Conservation (phyloP, 352 stramenopile species). For the Pythium oligandrum region DNA sequence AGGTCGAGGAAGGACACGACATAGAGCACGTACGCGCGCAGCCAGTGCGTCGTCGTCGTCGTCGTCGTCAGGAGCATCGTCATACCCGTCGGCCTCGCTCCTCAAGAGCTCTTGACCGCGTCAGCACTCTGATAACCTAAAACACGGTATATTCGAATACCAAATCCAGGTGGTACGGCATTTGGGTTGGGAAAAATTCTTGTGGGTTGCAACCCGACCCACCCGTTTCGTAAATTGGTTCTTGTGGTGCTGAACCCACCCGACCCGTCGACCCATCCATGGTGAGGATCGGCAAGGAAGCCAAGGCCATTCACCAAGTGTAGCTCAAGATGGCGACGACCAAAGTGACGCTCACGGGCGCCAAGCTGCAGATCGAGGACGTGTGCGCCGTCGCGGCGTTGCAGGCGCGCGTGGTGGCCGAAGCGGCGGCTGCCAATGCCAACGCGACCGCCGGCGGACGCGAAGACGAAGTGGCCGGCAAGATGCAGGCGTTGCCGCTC, state of each 20-base stretch:
- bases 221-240: too few relatives aligned
- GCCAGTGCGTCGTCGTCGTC: slow-evolving; percentile 17
- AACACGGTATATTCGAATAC: too few relatives aligned
- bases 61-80: background rate
- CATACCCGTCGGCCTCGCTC: too few relatives aligned
- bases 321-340: slow-evolving; percentile 27
- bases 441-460: slow-evolving; percentile 4
- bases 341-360: slow-evolving; percentile 47
- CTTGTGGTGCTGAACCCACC: too few relatives aligned
- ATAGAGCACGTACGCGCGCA: slow-evolving; percentile 54
- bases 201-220: too few relatives aligned
- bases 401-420: slow-evolving; percentile 32
- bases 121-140: too few relatives aligned
- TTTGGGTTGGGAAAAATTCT: too few relatives aligned
- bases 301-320: too few relatives aligned
- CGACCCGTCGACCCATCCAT: too few relatives aligned
- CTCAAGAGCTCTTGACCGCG: too few relatives aligned
- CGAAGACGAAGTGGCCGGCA: slow-evolving; percentile 4
- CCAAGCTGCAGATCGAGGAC: slow-evolving; percentile 53
- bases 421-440: slow-evolving; percentile 12
- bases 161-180: too few relatives aligned
- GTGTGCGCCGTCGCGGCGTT: slow-evolving; percentile 57
- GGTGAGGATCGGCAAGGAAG: too few relatives aligned
- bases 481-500: slow-evolving; percentile 7
- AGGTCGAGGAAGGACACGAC: slow-evolving; percentile 80